Evolutionary conservation across 176 grass and related monocot species (phyloP).

Genomic region (Puya raimondii): DNA sequence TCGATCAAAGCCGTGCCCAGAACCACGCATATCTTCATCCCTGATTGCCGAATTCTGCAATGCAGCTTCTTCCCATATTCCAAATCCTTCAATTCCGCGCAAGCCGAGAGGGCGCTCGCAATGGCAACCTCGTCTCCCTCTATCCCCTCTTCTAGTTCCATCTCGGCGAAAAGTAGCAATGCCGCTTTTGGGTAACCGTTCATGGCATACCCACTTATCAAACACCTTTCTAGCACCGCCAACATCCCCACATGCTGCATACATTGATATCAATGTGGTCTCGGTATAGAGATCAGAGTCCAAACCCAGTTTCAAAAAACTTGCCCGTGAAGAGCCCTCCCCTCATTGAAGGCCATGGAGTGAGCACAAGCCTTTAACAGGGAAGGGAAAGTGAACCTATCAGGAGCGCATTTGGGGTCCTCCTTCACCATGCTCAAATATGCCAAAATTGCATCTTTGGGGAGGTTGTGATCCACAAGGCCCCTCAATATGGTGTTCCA

Average conservation of each 20-base stretch:
- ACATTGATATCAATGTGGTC: neutral
- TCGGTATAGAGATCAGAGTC: neutral
- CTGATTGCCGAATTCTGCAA: neutral
- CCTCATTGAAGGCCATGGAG: neutral
- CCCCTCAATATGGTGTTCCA: slow-evolving; percentile 5
- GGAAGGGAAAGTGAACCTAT: neutral
- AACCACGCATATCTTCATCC: neutral
- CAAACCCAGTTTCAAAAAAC: neutral
- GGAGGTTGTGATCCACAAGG: neutral
- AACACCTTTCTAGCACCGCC: neutral
- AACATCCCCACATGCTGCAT: neutral
- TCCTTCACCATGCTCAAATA: slow-evolving; percentile 3
- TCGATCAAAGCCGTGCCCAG: neutral
- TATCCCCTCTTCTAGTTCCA: slow-evolving; percentile 1
- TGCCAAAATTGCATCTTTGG: neutral
- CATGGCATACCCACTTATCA: neutral
- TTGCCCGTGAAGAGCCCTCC: neutral
- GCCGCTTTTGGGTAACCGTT: neutral
- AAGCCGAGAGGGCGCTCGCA: neutral
- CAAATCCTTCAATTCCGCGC: slow-evolving; percentile 1
- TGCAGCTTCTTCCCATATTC: slow-evolving; percentile 10
- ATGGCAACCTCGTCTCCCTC: neutral
- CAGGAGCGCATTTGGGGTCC: neutral
- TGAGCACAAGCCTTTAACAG: neutral
- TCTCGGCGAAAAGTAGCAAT: neutral